Evolutionary conservation across 1,139 yeast genomes (phyloP), one percentile per base, ranked within the genome.

Genomic region (Tardiomyces blankii): DNA sequence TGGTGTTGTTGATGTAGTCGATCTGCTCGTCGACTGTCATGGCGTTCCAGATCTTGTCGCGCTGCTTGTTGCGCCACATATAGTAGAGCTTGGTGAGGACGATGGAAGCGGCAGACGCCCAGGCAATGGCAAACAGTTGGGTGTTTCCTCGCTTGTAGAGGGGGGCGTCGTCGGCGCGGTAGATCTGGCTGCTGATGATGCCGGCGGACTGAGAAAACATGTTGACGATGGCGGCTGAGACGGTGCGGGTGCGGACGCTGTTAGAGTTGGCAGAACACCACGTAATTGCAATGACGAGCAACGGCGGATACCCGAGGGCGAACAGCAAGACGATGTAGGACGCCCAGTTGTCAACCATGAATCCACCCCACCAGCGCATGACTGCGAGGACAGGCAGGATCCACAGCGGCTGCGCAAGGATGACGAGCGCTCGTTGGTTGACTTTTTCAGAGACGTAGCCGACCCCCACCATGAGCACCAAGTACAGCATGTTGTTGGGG

Each of bases 231-330:
- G 88, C 80, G 2, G 82, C 73, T 21, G 79, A 69, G 11, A 80
- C 73, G 0, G 86, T 74, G 54, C 88, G 67, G 6, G 76, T 67
- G 41, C 78, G 64, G 21, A 81, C 79, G 27, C 80, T 69, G 51
- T 77, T 77, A 12, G 85, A 70, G 53, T 80, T 80, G 44, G 75
- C 63, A 1, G 84, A 77, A 44, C 75, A 72, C 80, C 84, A 77
- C 4, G 78, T 66, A 41, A 78, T 80, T 53, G 73, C 66, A 46
- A 79, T 67, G 1, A 83, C 79, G 59, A 77, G 75, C 27, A 70
- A 67, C 48, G 76, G 77, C 1, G 69, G 64, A 42, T 68, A 69
- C 2, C 78, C 80, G 25, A 75, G 58, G 1, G 72, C 55, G 39
- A 78, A 52, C 0, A 80, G 71, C 40, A 70, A 64, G 21, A 77